Evolutionary conservation across 192 early-diverging fungal genomes (phyloP), one percentile per base, ranked within the genome.

Genomic region (Gamsiella multidivaricata): DNA sequence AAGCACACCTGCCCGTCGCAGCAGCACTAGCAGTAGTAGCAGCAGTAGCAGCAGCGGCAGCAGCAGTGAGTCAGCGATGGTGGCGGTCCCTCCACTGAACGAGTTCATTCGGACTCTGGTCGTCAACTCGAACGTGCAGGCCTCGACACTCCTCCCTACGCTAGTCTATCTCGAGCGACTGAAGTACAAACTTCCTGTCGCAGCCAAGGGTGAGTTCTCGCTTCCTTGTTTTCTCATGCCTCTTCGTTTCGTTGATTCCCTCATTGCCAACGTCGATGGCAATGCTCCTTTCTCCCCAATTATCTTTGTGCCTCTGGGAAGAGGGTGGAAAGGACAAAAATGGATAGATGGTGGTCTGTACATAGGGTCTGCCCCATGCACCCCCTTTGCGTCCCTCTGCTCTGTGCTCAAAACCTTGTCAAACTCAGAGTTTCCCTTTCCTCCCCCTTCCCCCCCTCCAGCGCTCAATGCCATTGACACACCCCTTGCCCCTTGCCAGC

Each of bases 101-200:
- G 65, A 79, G 15, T 94, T 94, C 70, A 89, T 94, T 54, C 80
- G 83, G 0, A 80, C 84, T 22, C 66, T 94, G 6, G 88, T 92
- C n/a, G 70, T 84, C 50, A 79, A 87, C 39, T 92, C 92, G 29
- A 88, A 88, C 41, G 89, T 92, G n/a, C 85, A 89, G 56, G 82
- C 89, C 5, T 91, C 89, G 5, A 92, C 91, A 8, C 75, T 94
- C 9, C 78, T 94, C n/a, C 85, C 85, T 20, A 88, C 90, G 3
- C 69, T 94, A 7, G 89, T 92, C 10, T 94, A 92, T 64, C 80
- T 92, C 17, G 86, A 87, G 54, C 85, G 91, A 6, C 66, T 94
- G 67, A 84, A 87, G 42, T 75, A 79, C 26, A 85, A 87, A 23
- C 78, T 94, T 22, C 90, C 91, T 11, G 87, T 86, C 26, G 83